Evolutionary conservation across 352 stramenopile genomes (phyloP).

Genomic region (Phytophthora sansomeana): DNA sequence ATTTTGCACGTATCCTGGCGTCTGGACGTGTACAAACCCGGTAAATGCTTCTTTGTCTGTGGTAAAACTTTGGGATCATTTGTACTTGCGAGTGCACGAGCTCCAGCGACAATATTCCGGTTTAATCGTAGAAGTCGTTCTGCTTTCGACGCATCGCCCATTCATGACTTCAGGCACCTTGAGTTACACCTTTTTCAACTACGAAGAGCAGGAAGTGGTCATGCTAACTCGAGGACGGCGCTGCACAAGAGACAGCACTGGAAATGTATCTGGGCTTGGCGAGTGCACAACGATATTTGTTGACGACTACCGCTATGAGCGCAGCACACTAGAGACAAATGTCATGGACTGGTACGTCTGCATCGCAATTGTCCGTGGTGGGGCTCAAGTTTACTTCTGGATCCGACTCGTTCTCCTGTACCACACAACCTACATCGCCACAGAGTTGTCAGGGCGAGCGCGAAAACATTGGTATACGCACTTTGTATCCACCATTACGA

Average conservation of each 20-base stretch:
- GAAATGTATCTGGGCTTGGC: too few relatives aligned
- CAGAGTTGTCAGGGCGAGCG: not conserved
- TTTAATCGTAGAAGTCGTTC: constrained; percentile 31
- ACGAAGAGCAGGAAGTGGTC: constrained; percentile 39
- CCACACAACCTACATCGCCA: constrained; percentile 23
- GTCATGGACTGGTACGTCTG: constrained; percentile 42
- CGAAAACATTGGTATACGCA: not conserved
- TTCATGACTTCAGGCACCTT: constrained; percentile 10
- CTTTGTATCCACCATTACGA: constrained; percentile 12
- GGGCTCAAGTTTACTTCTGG: constrained; percentile 58
- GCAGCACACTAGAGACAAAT: constrained; percentile 44
- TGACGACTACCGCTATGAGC: constrained; percentile 67
- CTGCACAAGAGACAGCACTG: constrained; percentile 5
- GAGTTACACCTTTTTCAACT: constrained; percentile 11
- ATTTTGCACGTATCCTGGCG: constrained; percentile 34
- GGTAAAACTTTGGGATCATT: constrained; percentile 36
- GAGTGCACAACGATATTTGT: constrained; percentile 47
- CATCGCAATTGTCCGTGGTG: constrained; percentile 36
- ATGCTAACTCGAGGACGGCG: constrained; percentile 39
- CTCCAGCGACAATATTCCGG: constrained; percentile 34
- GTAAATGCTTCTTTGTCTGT: constrained; percentile 1
- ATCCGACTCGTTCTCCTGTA: constrained; percentile 44
- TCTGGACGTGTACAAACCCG: constrained; percentile 32
- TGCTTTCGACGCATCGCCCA: constrained; percentile 29
- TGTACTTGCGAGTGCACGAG: constrained; percentile 30